Evolutionary conservation across 164 flowering plant species (phyloP), one percentile per base, ranked within the genome.

Genomic region (Umbellularia californica): DNA sequence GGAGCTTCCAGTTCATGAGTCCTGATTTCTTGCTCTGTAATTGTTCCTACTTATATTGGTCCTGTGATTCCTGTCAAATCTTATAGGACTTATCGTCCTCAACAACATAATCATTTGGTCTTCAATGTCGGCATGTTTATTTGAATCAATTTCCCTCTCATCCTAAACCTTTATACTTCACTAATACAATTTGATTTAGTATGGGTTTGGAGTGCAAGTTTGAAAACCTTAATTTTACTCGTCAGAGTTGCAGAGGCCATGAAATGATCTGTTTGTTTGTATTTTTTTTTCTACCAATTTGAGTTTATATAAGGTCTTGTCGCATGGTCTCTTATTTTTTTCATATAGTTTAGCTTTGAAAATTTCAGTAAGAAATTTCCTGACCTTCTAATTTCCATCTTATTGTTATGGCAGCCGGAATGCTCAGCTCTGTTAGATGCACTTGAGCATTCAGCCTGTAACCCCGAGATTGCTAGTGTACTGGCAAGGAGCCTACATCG

Each of bases 371-470:
- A 23, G 35, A 13, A 30, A 22, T 3, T 69, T 35, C 35, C 35
- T 33, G 35, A n/a, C 24, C 72, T 9, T 51, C 51, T 50, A 23
- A 23, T 51, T 24, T 72, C 12, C 64, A 4, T 13, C 24, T 47
- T 47, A 62, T 35, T 75, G n/a, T 22, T 77, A 25, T 86, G 76
- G 82, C 95, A 96, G 99, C 95, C 97, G 47, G 98, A 94, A 80
- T 85, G 92, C 77, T 88, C 95, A 30, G 90, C 80, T 71, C 82
- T 96, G 70, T 72, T 96, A 75, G 98, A 91, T 79, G 87, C 94
- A 52, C 89, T 96, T 74, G 99, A 96, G 78, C 92, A 90, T 60
- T 90, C 88, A 78, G 92, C 91, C 76, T 89, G 92, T 83, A 83
- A 89, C 78, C 88, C 94, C 74, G 88, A 83, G 74, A 82, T 92